phyloP scores from a whole-genome alignment of 257 asterid genomes.

The Plantago major region DNA sequence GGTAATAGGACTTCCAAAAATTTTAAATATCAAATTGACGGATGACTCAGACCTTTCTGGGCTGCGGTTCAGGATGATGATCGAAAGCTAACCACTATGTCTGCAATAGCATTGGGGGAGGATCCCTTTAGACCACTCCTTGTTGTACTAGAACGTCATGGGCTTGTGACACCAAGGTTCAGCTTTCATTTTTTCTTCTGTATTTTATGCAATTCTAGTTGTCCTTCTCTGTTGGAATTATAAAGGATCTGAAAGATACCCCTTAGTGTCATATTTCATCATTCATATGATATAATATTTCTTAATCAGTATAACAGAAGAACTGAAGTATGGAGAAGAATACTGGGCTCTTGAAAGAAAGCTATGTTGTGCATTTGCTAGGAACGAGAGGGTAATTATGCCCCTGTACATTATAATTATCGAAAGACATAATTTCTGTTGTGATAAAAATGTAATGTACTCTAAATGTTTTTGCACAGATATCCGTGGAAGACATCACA shows the following conservation, averaged over 20 bases:
- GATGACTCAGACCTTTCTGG: constrained; percentile 18
- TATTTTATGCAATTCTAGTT: neutral
- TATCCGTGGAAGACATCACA: constrained; percentile 64
- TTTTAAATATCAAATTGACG: constrained; percentile 5
- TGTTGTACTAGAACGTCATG: constrained; percentile 44
- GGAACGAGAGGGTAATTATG: constrained; percentile 49
- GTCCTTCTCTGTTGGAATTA: constrained; percentile 3
- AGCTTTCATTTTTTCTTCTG: neutral
- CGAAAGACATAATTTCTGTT: neutral
- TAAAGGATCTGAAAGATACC: constrained; percentile 5
- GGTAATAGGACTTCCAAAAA: constrained; percentile 20
- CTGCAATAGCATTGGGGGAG: constrained; percentile 26
- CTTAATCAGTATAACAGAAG: constrained; percentile 58
- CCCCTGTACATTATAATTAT: neutral
- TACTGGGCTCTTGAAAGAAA: constrained; percentile 94
- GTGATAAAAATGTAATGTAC: neutral
- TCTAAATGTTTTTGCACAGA: constrained; percentile 30
- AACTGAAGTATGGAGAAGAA: constrained; percentile 66
- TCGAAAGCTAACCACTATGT: constrained; percentile 24
- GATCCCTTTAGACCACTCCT: constrained; percentile 75
- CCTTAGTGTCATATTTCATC: neutral
- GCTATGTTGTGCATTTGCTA: constrained; percentile 53
- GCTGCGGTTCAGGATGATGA: constrained; percentile 35
- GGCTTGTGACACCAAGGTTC: constrained; percentile 73
- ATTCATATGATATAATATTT: too few relatives aligned